Conservation (phyloP, 768 basidiomycete genomes). For the Phanerochaete sordida region DNA sequence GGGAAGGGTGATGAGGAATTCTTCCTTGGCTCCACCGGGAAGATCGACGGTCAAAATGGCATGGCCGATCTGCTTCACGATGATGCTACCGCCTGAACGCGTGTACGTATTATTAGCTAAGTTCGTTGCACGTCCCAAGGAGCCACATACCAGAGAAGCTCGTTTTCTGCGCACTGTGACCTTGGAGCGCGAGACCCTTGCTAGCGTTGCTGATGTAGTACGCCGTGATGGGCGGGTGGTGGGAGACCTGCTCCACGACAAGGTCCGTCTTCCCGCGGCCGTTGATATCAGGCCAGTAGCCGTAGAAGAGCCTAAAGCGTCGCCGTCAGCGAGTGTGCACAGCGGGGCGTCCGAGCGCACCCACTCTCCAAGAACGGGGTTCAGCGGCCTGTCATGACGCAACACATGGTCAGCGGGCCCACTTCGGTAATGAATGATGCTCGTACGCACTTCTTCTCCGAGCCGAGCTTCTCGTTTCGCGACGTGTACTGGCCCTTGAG, state of each 20-base stretch:
- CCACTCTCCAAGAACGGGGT: constrained; percentile 92
- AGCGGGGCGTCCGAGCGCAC: constrained; percentile 27
- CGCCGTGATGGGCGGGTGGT: constrained; percentile 87
- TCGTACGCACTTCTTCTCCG: constrained; percentile 86
- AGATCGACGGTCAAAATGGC: constrained; percentile 73
- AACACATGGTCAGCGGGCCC: constrained; percentile 8
- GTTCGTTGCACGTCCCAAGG: background rate
- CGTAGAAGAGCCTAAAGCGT: constrained; percentile 71
- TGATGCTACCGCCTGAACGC: constrained; percentile 57
- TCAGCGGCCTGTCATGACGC: constrained; percentile 67
- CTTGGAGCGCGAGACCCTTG: constrained; percentile 74
- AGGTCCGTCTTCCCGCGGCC: constrained; percentile 79
- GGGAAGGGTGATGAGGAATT: constrained; percentile 90
- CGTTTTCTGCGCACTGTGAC: constrained; percentile 95
- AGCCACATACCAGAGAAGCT: constrained; percentile 67
- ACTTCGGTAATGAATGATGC: constrained; percentile 3
- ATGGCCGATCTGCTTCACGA: constrained; percentile 95
- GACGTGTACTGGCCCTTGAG: constrained; percentile 95
- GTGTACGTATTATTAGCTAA: background rate
- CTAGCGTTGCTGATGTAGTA: constrained; percentile 81
- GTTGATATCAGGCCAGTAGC: constrained; percentile 72
- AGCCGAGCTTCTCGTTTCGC: constrained; percentile 92
- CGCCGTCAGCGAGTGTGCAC: background rate
- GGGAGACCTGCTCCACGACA: constrained; percentile 93
- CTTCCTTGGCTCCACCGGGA: constrained; percentile 52